Conservation (phyloP, 2,329 filamentous ascomycete species). For the Cladosporium oxysporum region DNA sequence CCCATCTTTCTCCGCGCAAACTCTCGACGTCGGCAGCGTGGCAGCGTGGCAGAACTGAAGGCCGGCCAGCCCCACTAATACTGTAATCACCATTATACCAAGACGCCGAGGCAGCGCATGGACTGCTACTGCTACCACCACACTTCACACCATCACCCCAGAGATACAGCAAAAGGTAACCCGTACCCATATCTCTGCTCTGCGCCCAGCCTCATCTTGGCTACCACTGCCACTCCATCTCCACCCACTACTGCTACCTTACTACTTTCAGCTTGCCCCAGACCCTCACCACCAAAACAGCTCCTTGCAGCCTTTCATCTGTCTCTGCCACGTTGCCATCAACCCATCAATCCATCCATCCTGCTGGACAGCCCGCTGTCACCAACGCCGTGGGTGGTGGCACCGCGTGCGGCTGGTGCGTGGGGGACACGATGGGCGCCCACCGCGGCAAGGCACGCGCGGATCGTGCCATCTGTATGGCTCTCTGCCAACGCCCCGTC, state of each 20-base stretch:
- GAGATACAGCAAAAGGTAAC: not conserved
- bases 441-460: slow-evolving; percentile 24
- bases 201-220: not conserved
- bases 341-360: slow-evolving; percentile 28
- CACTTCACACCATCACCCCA: not conserved
- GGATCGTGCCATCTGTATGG: slow-evolving; percentile 28
- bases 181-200: not conserved
- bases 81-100: not conserved
- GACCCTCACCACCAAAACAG: slow-evolving; percentile 2
- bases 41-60: not conserved
- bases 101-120: slow-evolving; percentile 2
- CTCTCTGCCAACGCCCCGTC: slow-evolving; percentile 19
- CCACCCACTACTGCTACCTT: too few species aligned
- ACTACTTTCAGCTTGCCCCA: not conserved
- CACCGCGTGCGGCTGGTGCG: slow-evolving; percentile 7
- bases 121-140: not conserved
- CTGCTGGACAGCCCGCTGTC: slow-evolving; percentile 8
- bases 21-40: not conserved
- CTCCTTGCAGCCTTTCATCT: slow-evolving; percentile 5
- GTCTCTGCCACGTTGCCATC: slow-evolving; percentile 31
- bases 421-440: slow-evolving; percentile 13
- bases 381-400: not conserved
- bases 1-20: slow-evolving; percentile 10
- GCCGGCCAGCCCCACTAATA: not conserved
- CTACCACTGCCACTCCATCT: not conserved